phyloP scores from a whole-genome alignment of 768 basidiomycete species.

The Dacryopinax spathularia region DNA sequence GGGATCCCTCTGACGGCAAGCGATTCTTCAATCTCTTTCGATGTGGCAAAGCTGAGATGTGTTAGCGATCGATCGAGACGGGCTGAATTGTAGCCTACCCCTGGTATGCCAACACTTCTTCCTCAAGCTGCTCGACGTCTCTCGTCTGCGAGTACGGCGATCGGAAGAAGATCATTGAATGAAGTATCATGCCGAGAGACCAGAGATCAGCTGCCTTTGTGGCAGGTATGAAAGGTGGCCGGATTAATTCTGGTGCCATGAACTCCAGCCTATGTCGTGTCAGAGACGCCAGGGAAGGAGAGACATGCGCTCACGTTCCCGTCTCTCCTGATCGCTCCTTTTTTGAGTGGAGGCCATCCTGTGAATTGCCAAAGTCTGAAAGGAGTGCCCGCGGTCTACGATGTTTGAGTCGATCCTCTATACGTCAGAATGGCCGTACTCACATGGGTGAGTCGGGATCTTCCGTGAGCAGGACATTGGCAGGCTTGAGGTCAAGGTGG shows the following conservation, averaged over 20 bases:
- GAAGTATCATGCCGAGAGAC: slow-evolving; percentile 91
- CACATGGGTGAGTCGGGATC: slow-evolving; percentile 75
- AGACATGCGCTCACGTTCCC: slow-evolving; percentile 54
- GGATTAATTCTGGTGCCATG: slow-evolving; percentile 75
- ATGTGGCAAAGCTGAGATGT: neutral
- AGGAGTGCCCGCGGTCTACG: slow-evolving; percentile 81
- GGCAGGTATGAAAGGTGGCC: slow-evolving; percentile 45
- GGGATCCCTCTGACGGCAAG: neutral
- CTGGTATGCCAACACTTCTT: slow-evolving; percentile 56
- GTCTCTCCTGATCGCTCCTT: slow-evolving; percentile 77
- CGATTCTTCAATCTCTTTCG: neutral
- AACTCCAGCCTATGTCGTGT: slow-evolving; percentile 53
- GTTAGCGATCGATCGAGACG: neutral
- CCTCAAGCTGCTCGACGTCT: slow-evolving; percentile 54
- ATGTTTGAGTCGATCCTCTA: slow-evolving; percentile 1
- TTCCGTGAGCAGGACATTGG: slow-evolving; percentile 84
- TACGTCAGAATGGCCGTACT: slow-evolving; percentile 14
- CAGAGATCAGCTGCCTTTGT: slow-evolving; percentile 86
- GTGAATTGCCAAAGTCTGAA: slow-evolving; percentile 88
- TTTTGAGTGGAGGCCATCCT: slow-evolving; percentile 67
- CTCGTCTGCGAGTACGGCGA: slow-evolving; percentile 65
- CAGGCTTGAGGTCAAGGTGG: slow-evolving; percentile 87
- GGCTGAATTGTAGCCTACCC: slow-evolving; percentile 36
- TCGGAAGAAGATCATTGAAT: slow-evolving; percentile 84
- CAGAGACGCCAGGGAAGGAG: neutral